Evolutionary conservation across 2,329 filamentous ascomycete genomes (phyloP).

Genomic region (Lecanicillium sp.): DNA sequence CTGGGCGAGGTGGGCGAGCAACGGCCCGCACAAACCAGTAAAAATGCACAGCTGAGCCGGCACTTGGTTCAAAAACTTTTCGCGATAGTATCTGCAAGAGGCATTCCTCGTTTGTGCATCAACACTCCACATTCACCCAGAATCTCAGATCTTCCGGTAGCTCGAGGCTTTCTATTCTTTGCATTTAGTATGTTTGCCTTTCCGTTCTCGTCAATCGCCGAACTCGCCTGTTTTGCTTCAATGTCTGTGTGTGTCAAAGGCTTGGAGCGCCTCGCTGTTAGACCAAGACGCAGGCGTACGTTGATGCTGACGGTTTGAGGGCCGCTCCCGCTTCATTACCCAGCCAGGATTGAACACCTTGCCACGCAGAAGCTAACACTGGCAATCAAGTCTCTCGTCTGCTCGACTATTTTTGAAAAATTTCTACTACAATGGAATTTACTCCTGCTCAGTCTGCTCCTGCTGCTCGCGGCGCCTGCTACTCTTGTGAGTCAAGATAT

Average conservation of each 20-base stretch:
- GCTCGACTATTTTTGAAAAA: constrained; percentile 7
- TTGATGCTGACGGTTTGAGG: no score
- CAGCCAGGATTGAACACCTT: background rate
- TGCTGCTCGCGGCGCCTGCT: constrained; percentile 36
- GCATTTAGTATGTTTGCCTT: constrained; percentile 3
- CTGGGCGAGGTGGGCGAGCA: constrained; percentile 4
- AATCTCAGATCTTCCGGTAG: background rate
- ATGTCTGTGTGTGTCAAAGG: no score
- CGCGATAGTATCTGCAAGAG: constrained; percentile 8
- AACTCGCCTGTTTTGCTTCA: no score
- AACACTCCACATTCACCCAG: constrained; percentile 5
- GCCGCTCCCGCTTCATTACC: background rate
- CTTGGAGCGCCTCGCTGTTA: no score
- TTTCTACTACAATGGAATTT: constrained; percentile 32
- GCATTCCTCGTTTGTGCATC: constrained; percentile 9
- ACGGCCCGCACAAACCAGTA: constrained; percentile 8
- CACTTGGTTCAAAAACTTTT: constrained; percentile 10
- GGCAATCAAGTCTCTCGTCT: background rate
- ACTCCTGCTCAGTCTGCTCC: constrained; percentile 11
- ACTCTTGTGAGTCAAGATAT: constrained; percentile 35
- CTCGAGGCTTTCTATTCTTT: background rate
- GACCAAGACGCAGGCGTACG: no score
- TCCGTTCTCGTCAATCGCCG: background rate
- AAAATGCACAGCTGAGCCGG: constrained; percentile 9
- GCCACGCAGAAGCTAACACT: background rate